Base-by-base conservation (phyloP, 371 early-diverging fungal genomes). In the Mucor irregularis region DNA sequence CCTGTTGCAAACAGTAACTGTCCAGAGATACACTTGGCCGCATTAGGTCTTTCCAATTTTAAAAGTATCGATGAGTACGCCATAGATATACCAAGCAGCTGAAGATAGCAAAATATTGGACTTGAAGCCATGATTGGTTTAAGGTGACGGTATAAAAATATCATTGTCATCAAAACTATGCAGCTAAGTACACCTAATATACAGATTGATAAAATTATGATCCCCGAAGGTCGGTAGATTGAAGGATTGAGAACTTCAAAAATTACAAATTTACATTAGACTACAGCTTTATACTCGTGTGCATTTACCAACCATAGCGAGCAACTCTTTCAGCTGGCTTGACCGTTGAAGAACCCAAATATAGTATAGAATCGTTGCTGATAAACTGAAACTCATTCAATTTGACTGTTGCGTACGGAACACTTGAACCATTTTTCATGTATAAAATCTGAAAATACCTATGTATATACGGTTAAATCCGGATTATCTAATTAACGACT, bases 41-140 rank as follows among this genome's bases (percentile, higher is more conserved):
- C 21, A 26, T 35, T 66, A 5, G 71, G 71, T 8, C 52, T 53
- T 24, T 51, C 62, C 1, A 71, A 9, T 26, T 56, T 69, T 16
- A 73, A 44, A 3, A 60, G 5, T 17, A 58, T 26, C 0, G 57
- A 28, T 4, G 52, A 35, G 44, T 71, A 76, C 1, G 49, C 49
- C 49, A 73, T 42, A 17, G 58, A 44, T 24, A 73, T 49, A 21
- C 77, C 77, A 5, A 61, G 7, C 6, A 76, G 30, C 24, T 76
- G 71, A 5, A 76, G 16, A 42, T 66, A 73, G 21, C 71, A 71
- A 42, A 76, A 76, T 3, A 68, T 34, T 0, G 77, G 77, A 29
- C 77, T 76, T 4, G 77, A 46, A 0, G 57, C 65, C 63, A 68
- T 66, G 39, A 76, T 67, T 5, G 68, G 47, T 34, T 70, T 71